Evolutionary conservation across 192 early-diverging fungal species (phyloP).

Genomic region (Backusella morwellensis): DNA sequence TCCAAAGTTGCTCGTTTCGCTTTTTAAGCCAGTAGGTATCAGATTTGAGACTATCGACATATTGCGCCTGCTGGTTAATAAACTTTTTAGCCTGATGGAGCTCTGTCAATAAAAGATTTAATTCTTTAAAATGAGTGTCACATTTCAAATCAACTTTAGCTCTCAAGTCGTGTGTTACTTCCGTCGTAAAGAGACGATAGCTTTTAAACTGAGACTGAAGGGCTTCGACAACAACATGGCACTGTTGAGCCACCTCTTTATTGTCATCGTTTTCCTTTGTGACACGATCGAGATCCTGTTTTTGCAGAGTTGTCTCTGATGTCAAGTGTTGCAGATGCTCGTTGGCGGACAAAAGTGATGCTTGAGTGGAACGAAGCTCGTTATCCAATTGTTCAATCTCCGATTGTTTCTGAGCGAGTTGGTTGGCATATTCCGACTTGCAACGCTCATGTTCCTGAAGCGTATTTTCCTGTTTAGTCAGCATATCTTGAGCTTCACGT

Average conservation of each 20-base stretch:
- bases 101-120: not conserved
- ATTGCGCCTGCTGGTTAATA: conserved; percentile 17
- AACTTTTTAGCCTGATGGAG: conserved; percentile 20
- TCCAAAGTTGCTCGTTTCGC: conserved; percentile 5
- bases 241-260: not conserved
- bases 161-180: conserved; percentile 2
- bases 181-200: not conserved
- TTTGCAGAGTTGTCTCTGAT: not conserved
- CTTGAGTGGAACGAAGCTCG: not conserved
- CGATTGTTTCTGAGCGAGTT: not conserved
- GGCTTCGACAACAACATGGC: not conserved
- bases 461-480: not conserved
- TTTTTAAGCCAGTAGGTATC: conserved; percentile 18
- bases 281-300: not conserved
- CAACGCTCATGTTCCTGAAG: not conserved
- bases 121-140: not conserved
- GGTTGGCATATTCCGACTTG: not conserved
- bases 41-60: conserved; percentile 15
- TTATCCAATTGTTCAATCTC: not conserved
- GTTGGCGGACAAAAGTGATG: not conserved
- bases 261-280: not conserved
- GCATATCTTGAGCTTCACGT: not conserved
- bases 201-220: conserved; percentile 7
- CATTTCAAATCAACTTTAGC: not conserved
- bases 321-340: conserved; percentile 7